phyloP scores from a whole-genome alignment of 1,284 basidiomycete genomes.

The Pascua guehoae region DNA sequence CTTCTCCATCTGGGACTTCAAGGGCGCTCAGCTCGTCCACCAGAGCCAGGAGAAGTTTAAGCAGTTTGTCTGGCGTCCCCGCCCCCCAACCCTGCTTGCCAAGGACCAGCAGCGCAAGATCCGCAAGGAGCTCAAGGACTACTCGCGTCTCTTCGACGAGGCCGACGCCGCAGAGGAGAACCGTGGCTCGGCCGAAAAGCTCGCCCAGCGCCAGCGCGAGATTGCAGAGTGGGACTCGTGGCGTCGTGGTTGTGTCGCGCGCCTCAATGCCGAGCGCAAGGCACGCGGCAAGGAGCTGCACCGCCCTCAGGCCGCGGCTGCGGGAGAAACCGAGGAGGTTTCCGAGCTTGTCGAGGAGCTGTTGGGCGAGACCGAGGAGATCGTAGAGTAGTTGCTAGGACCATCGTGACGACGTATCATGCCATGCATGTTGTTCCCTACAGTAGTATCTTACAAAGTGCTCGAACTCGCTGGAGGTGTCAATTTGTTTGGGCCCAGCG shows the following conservation, averaged over 20 bases:
- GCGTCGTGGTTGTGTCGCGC: constrained; percentile 52
- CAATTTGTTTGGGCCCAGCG: too few species aligned
- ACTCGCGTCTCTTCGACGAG: constrained; percentile 89
- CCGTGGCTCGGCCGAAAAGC: constrained; percentile 87
- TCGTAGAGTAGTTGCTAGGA: constrained; percentile 28
- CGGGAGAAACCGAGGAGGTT: constrained; percentile 74
- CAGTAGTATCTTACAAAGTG: too few species aligned
- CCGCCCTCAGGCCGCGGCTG: constrained; percentile 32
- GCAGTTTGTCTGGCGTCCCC: constrained; percentile 97
- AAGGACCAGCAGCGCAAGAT: constrained; percentile 84
- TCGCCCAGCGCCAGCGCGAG: constrained; percentile 83
- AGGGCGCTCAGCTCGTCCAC: constrained; percentile 85
- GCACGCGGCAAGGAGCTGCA: constrained; percentile 32
- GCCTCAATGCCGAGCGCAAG: constrained; percentile 37
- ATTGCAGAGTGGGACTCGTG: constrained; percentile 98
- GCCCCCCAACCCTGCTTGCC: constrained; percentile 78
- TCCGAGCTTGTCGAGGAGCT: constrained; percentile 88
- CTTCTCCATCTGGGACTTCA: constrained; percentile 97
- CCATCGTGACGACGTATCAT: too few species aligned
- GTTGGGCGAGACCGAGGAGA: constrained; percentile 83
- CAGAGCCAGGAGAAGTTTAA: constrained; percentile 92
- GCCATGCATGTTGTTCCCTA: too few species aligned
- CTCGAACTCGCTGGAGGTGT: too few species aligned
- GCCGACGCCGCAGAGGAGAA: constrained; percentile 94
- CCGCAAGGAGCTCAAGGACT: constrained; percentile 86